phyloP scores from a whole-genome alignment of 1,284 basidiomycete species.

The Melampsora americana region DNA sequence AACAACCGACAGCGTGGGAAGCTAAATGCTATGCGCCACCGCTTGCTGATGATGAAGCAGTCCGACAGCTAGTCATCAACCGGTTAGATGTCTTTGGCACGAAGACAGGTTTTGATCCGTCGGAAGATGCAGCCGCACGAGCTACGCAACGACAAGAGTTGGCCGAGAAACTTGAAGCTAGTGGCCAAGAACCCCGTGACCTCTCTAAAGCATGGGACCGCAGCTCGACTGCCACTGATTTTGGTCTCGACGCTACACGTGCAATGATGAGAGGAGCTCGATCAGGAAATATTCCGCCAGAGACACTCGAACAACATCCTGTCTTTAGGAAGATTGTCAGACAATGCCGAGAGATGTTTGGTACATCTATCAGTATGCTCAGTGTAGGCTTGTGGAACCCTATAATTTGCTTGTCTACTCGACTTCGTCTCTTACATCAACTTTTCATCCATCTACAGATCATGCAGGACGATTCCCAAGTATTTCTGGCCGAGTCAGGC shows the following conservation, averaged over 20 bases:
- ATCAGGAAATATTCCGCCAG: not conserved
- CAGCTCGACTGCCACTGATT: not conserved
- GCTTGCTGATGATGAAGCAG: conserved; percentile 22
- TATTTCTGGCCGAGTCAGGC: conserved; percentile 47
- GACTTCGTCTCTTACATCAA: not conserved
- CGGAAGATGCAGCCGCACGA: conserved; percentile 11
- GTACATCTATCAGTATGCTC: conserved; percentile 46
- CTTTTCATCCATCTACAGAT: not conserved
- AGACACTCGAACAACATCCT: conserved; percentile 15
- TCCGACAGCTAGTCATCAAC: conserved; percentile 28
- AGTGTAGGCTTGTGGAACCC: conserved; percentile 42
- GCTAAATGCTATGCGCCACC: conserved; percentile 15
- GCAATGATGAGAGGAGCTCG: not conserved
- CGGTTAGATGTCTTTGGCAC: conserved; percentile 26
- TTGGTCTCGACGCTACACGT: not conserved
- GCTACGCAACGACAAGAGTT: conserved; percentile 14
- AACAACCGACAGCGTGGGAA: conserved; percentile 30
- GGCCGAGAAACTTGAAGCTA: conserved; percentile 2
- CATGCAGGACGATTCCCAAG: conserved; percentile 48
- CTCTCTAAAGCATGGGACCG: conserved; percentile 9
- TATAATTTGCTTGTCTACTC: not conserved
- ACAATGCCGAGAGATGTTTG: conserved; percentile 47
- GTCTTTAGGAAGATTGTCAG: conserved; percentile 48
- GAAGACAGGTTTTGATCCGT: conserved; percentile 12
- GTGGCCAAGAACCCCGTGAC: conserved; percentile 21